Evolutionary conservation across 2,329 filamentous ascomycete genomes (phyloP).

Genomic region (Dactylellina parvicollis): DNA sequence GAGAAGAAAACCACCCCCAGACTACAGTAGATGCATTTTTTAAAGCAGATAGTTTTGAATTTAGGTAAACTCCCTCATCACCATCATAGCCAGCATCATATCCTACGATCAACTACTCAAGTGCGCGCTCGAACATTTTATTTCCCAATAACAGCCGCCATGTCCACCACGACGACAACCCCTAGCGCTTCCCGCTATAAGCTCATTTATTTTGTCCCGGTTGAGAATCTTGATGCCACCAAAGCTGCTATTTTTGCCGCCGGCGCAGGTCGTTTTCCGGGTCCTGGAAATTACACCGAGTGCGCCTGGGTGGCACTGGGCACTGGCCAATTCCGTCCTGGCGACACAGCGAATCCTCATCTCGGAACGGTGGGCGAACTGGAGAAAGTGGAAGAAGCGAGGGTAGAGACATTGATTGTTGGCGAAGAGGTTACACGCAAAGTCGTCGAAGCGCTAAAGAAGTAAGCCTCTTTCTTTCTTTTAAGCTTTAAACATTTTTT

Average conservation of each 20-base stretch:
- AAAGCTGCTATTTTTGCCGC: slow-evolving; percentile 69
- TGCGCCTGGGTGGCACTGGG: slow-evolving; percentile 67
- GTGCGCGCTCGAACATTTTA: not conserved
- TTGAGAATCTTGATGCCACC: slow-evolving; percentile 63
- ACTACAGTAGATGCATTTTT: slow-evolving; percentile 12
- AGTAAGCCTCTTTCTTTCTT: slow-evolving; percentile 64
- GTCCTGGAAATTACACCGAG: slow-evolving; percentile 67
- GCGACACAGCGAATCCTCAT: slow-evolving; percentile 70
- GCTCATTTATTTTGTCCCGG: slow-evolving; percentile 67
- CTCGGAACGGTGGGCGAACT: slow-evolving; percentile 70
- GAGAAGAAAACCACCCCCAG: no score
- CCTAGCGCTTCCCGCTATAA: slow-evolving; percentile 57
- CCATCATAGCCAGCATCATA: not conserved
- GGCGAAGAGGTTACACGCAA: slow-evolving; percentile 68
- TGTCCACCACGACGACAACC: slow-evolving; percentile 2
- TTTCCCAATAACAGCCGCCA: slow-evolving; percentile 7
- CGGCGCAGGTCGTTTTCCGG: slow-evolving; percentile 65
- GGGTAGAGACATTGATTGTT: slow-evolving; percentile 72
- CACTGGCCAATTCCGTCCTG: slow-evolving; percentile 74
- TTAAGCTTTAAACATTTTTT: no score
- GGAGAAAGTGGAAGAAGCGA: slow-evolving; percentile 70
- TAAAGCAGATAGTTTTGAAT: slow-evolving; percentile 12
- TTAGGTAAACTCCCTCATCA: slow-evolving; percentile 7
- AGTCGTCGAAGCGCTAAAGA: slow-evolving; percentile 73
- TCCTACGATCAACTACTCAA: slow-evolving; percentile 10